Percentiles rank a stretch among this genome's conserved stretches.
Evolutionary conservation across 225 moss, liverwort and hornwort species (phyloP).

Genomic region (Sphagnum tenellum): DNA sequence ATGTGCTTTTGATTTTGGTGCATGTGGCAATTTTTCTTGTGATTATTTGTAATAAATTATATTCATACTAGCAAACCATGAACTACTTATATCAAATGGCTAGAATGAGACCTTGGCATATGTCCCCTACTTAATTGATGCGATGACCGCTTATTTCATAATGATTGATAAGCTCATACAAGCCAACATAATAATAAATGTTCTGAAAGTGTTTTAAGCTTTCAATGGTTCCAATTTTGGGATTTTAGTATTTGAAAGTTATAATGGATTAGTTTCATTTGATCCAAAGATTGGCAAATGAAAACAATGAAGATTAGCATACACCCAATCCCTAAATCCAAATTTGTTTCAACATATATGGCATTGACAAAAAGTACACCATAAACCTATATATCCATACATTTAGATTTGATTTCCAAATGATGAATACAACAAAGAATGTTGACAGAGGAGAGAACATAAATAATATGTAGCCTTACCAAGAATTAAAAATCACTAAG

Average conservation of each 20-base stretch:
- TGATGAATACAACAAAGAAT: no score
- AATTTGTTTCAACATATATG: no score
- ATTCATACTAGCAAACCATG: constrained; percentile 56
- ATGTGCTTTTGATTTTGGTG: constrained; percentile 1
- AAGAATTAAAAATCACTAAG: no score
- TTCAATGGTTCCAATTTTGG: constrained; percentile 51
- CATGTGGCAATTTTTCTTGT: constrained; percentile 57
- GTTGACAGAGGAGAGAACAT: no score
- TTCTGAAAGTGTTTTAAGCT: constrained; percentile 35
- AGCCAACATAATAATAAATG: constrained; percentile 34
- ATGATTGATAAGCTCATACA: constrained; percentile 54
- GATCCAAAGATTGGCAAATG: constrained; percentile 72
- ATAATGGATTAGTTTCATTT: constrained; percentile 67
- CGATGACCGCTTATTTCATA: constrained; percentile 67
- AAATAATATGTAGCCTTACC: no score
- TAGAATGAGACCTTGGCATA: constrained; percentile 71
- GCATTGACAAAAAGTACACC: no score
- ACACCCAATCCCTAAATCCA: no score
- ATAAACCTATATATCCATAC: no score
- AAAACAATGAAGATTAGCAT: constrained; percentile 5
- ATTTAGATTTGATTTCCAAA: no score
- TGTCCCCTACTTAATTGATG: constrained; percentile 81
- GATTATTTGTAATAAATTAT: constrained; percentile 56
- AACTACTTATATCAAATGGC: constrained; percentile 55
- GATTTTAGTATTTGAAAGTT: constrained; percentile 49